Evolutionary conservation across 805 yeast species (phyloP).

Genomic region (Sugiyamaella qingdaonensis): DNA sequence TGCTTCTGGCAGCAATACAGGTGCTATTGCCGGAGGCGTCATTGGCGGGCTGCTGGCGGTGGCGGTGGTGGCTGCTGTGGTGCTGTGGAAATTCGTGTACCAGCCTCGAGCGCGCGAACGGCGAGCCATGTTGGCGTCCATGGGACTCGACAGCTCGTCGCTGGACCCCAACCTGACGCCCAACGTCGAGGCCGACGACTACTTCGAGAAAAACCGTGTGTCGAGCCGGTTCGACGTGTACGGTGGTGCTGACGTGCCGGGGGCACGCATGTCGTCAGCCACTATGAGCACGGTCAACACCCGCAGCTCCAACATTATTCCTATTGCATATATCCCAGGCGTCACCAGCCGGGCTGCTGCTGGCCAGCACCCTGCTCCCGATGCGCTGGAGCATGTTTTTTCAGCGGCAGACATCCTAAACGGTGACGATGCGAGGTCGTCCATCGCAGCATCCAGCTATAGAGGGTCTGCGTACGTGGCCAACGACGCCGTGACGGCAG

Average conservation of each 20-base stretch:
- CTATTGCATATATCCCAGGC: constrained; percentile 92
- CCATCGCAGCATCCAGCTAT: constrained; percentile 38
- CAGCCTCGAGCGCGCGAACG: constrained; percentile 28
- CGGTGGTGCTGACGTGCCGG: neutral
- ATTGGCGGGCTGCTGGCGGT: constrained; percentile 56
- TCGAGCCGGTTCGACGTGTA: constrained; percentile 4
- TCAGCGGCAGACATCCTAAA: constrained; percentile 25
- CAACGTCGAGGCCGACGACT: constrained; percentile 15
- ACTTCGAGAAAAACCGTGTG: constrained; percentile 12
- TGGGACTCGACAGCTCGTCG: constrained; percentile 13
- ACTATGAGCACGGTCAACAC: constrained; percentile 42
- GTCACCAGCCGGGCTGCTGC: constrained; percentile 43
- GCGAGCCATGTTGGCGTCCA: constrained; percentile 32
- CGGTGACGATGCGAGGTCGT: constrained; percentile 29
- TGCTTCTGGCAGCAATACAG: constrained; percentile 33
- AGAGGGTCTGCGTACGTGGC: constrained; percentile 40
- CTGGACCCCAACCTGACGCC: constrained; percentile 10
- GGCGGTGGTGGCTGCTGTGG: constrained; percentile 35
- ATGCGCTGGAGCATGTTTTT: constrained; percentile 25
- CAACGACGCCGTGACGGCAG: constrained; percentile 59
- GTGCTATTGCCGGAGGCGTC: constrained; percentile 71
- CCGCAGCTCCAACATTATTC: constrained; percentile 77
- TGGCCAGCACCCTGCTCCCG: constrained; percentile 17
- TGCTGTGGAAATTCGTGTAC: constrained; percentile 40
- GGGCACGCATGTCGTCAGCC: constrained; percentile 20